Percentiles rank a stretch among this genome's conserved stretches.
Evolutionary conservation across 441 rosid genomes (phyloP).

Genomic region (Adansonia madagascariensis): DNA sequence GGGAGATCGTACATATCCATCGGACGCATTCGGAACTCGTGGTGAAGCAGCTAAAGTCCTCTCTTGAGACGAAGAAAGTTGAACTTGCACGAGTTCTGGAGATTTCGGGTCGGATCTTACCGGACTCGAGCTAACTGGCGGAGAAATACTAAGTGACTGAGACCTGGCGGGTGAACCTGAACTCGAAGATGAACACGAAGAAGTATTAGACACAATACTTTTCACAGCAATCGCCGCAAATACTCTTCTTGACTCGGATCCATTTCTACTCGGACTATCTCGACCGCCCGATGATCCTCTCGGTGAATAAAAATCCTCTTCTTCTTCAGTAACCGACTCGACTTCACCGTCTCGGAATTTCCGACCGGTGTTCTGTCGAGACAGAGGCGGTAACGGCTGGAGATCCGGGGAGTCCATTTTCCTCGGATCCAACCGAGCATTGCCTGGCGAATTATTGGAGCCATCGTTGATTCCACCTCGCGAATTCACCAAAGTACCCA

Average conservation of each 20-base stretch:
- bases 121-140: slow-evolving; percentile 73
- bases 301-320: slow-evolving; percentile 90
- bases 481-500: slow-evolving; percentile 58
- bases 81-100: slow-evolving; percentile 39
- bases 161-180: slow-evolving; percentile 80
- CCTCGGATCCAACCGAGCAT: slow-evolving; percentile 48
- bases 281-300: slow-evolving; percentile 67
- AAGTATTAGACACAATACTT: slow-evolving; percentile 56
- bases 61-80: slow-evolving; percentile 31
- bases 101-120: slow-evolving; percentile 59
- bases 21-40: slow-evolving; percentile 34
- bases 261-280: slow-evolving; percentile 55
- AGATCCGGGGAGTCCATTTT: slow-evolving; percentile 92
- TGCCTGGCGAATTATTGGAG: slow-evolving; percentile 28
- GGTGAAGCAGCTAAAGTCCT: slow-evolving; percentile 37
- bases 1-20: slow-evolving; percentile 35
- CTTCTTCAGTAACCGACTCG: slow-evolving; percentile 53
- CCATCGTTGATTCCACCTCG: slow-evolving; percentile 39
- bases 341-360: slow-evolving; percentile 35
- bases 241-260: slow-evolving; percentile 66
- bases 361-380: slow-evolving; percentile 42
- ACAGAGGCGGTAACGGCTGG: slow-evolving; percentile 80
- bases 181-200: slow-evolving; percentile 64
- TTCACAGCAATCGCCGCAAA: slow-evolving; percentile 44
- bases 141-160: slow-evolving; percentile 72